Percentiles rank a stretch among this genome's conserved stretches.
Conservation (phyloP, 2,329 filamentous ascomycete genomes). For the Beauveria medogensis region DNA sequence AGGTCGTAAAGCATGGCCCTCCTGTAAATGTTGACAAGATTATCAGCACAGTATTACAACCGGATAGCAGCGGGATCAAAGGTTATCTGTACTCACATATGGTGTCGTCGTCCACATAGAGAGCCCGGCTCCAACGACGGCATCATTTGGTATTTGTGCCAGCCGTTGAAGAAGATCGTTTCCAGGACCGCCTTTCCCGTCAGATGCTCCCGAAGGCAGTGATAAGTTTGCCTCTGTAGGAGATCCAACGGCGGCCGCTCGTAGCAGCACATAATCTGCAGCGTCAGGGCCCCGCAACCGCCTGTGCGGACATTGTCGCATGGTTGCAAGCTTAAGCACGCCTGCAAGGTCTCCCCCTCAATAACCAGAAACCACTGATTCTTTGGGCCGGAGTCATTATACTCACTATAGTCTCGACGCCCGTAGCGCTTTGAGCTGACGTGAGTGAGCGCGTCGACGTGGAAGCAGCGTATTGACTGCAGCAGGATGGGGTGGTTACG, state of each 20-base stretch:
- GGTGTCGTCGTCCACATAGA: not conserved
- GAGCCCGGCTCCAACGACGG: not conserved
- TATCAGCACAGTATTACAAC: not conserved
- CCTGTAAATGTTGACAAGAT: not conserved
- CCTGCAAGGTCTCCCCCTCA: not conserved
- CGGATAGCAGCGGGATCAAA: not conserved
- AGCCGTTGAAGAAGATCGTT: not conserved
- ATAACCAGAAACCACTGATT: slow-evolving; percentile 7
- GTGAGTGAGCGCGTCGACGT: not conserved
- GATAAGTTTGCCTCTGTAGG: not conserved
- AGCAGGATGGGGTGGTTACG: not conserved
- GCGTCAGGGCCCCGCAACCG: not conserved
- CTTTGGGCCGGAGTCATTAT: not conserved
- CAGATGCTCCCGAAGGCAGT: not conserved
- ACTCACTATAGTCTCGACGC: not conserved
- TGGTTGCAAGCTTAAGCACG: not conserved
- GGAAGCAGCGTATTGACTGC: not conserved
- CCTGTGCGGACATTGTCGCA: not conserved
- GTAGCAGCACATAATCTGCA: not conserved
- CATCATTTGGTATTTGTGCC: slow-evolving; percentile 2
- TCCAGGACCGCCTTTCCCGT: not conserved
- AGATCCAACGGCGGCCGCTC: not conserved
- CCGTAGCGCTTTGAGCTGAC: not conserved
- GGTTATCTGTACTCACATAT: not conserved
- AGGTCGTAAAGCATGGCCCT: not conserved